Evolutionary conservation across 352 stramenopile genomes (phyloP).

Genomic region (Phytophthora vignae): DNA sequence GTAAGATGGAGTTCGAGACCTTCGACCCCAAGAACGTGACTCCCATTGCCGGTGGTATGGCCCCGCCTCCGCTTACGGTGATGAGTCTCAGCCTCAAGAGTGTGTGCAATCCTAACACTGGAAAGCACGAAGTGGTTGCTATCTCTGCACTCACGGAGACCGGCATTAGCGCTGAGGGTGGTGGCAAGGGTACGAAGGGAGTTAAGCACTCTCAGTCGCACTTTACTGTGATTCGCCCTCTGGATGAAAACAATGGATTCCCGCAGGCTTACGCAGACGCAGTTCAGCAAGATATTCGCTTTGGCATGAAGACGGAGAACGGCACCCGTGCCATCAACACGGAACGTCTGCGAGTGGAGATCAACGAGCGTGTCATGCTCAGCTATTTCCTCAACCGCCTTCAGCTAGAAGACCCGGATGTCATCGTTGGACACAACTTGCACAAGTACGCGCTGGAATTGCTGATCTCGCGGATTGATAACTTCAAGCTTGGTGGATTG

Average conservation of each 20-base stretch:
- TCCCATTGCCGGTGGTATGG: slow-evolving; percentile 72
- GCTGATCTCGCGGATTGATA: slow-evolving; percentile 95
- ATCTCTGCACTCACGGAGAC: slow-evolving; percentile 83
- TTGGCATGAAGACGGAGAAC: slow-evolving; percentile 55
- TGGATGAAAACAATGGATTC: slow-evolving; percentile 72
- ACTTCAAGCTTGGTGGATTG: slow-evolving; percentile 89
- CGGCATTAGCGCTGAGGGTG: slow-evolving; percentile 75
- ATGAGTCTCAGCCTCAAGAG: slow-evolving; percentile 98
- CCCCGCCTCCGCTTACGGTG: slow-evolving; percentile 93
- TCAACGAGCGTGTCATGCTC: slow-evolving; percentile 88
- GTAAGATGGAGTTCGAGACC: slow-evolving; percentile 94
- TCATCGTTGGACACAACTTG: slow-evolving; percentile 99
- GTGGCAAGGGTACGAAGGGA: slow-evolving; percentile 45
- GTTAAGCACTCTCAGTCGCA: slow-evolving; percentile 61
- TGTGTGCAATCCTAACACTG: slow-evolving; percentile 95
- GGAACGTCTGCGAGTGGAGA: slow-evolving; percentile 73
- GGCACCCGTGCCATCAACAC: slow-evolving; percentile 44
- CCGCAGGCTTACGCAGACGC: slow-evolving; percentile 61
- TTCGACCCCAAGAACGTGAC: slow-evolving; percentile 93
- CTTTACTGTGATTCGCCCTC: slow-evolving; percentile 83
- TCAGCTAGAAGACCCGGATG: slow-evolving; percentile 97
- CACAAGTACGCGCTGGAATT: slow-evolving; percentile 98
- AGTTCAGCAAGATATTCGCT: slow-evolving; percentile 69
- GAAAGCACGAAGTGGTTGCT: slow-evolving; percentile 96
- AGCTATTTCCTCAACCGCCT: slow-evolving; percentile 93